Evolutionary conservation across 2,329 filamentous ascomycete genomes (phyloP).

Genomic region (Ophiostoma piceae): DNA sequence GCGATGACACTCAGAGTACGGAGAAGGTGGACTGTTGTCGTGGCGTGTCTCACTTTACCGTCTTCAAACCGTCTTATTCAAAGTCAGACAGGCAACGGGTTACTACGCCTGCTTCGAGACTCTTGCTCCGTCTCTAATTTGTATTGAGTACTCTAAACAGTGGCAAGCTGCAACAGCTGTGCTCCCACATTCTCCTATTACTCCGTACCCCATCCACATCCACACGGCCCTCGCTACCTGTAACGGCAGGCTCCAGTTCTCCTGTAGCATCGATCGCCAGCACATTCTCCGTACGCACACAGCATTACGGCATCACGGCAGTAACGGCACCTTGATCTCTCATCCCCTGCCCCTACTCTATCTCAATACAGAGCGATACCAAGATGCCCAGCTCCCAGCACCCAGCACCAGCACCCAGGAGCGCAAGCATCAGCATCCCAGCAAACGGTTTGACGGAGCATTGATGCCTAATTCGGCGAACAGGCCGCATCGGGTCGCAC

Average conservation of each 20-base stretch:
- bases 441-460: background rate
- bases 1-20: too few relatives aligned
- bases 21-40: background rate
- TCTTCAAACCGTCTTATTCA: background rate
- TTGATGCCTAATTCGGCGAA: background rate
- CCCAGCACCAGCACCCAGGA: background rate
- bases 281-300: background rate
- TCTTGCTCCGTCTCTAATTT: background rate
- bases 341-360: background rate
- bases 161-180: background rate
- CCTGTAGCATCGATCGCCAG: constrained; percentile 7
- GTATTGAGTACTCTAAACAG: too few relatives aligned
- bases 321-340: background rate
- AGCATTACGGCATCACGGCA: background rate
- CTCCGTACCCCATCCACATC: background rate
- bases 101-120: background rate
- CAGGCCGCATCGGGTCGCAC: constrained; percentile 3
- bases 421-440: background rate
- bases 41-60: constrained; percentile 3
- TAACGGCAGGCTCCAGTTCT: background rate
- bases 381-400: background rate
- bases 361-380: background rate
- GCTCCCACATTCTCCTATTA: background rate
- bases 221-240: background rate
- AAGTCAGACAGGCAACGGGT: background rate